Evolutionary conservation across 345 rosid species (phyloP).

Genomic region (Brassica rapa): DNA sequence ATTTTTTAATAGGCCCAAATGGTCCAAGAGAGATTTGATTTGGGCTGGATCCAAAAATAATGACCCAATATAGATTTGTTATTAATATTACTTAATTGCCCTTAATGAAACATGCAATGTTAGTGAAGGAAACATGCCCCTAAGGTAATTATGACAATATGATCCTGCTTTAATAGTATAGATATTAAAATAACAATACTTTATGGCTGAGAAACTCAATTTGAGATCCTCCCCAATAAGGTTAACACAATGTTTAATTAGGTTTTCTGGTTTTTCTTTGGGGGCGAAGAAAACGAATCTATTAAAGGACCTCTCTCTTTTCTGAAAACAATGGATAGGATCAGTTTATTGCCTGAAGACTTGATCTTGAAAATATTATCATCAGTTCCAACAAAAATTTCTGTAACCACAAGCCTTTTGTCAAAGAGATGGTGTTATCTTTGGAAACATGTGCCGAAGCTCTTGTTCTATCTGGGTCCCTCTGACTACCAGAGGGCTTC

Average conservation of each 20-base stretch:
- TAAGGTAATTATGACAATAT: no score
- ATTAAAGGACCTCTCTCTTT: not conserved
- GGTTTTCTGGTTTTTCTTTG: not conserved
- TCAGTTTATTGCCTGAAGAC: conserved; percentile 15
- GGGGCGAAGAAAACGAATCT: not conserved
- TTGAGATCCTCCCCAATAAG: no score
- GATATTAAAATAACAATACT: no score
- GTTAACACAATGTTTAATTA: not conserved
- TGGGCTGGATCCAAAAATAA: no score
- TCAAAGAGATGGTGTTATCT: conserved; percentile 3
- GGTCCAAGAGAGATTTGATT: no score
- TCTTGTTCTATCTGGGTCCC: not conserved
- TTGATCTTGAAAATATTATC: conserved; percentile 7
- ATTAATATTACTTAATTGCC: no score
- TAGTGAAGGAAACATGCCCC: no score
- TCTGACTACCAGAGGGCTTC: not conserved
- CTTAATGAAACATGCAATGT: no score
- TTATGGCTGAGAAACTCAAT: no score
- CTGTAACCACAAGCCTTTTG: not conserved
- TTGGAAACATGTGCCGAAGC: not conserved
- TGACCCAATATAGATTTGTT: no score
- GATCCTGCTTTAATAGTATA: no score
- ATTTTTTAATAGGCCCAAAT: no score
- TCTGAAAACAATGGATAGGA: conserved; percentile 16
- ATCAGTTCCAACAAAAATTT: not conserved